These are phyloP conservation scores for Uronychia setigera DNA, from an alignment of 73 alveolate species.

Conservation along the genomic window DNA sequence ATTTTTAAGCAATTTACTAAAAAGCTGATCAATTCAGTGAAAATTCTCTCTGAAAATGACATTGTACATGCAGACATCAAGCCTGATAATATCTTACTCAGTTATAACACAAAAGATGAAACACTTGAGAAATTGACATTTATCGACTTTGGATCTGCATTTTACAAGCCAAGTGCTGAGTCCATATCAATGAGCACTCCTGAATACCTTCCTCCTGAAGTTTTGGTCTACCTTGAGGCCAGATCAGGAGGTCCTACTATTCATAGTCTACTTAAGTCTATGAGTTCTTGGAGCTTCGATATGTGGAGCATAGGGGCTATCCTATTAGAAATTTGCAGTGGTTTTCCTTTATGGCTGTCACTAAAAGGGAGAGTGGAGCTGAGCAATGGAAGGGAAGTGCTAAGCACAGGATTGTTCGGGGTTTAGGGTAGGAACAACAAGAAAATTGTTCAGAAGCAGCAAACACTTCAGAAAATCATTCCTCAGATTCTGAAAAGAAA, in stretches of 20 bases:
- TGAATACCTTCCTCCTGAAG: constrained; percentile 96
- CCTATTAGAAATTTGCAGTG: constrained; percentile 62
- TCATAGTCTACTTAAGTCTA: not conserved
- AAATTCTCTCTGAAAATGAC: constrained; percentile 51
- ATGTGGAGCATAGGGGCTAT: constrained; percentile 76
- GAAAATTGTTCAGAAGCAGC: constrained; percentile 54
- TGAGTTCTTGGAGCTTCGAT: constrained; percentile 62
- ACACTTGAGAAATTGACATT: constrained; percentile 37
- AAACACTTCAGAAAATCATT: not conserved
- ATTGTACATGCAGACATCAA: constrained; percentile 79
- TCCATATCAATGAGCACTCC: constrained; percentile 68
- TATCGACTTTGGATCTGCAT: constrained; percentile 79
- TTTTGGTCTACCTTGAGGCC: constrained; percentile 65
- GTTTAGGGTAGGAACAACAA: constrained; percentile 55
- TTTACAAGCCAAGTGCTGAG: not conserved
- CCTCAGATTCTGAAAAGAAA: not conserved
- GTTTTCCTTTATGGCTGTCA: constrained; percentile 79
- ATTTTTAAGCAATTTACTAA: constrained; percentile 47
- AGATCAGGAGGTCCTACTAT: not conserved
- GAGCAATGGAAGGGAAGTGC: constrained; percentile 25
- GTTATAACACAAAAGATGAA: constrained; percentile 13
- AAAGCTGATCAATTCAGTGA: constrained; percentile 50
- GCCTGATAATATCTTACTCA: constrained; percentile 76
- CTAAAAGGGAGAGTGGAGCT: constrained; percentile 58
- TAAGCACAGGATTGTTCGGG: constrained; percentile 68